Evolutionary conservation across 2,329 filamentous ascomycete genomes (phyloP), one percentile per base, ranked within the genome.

Genomic region (Hypoxylon sp.): DNA sequence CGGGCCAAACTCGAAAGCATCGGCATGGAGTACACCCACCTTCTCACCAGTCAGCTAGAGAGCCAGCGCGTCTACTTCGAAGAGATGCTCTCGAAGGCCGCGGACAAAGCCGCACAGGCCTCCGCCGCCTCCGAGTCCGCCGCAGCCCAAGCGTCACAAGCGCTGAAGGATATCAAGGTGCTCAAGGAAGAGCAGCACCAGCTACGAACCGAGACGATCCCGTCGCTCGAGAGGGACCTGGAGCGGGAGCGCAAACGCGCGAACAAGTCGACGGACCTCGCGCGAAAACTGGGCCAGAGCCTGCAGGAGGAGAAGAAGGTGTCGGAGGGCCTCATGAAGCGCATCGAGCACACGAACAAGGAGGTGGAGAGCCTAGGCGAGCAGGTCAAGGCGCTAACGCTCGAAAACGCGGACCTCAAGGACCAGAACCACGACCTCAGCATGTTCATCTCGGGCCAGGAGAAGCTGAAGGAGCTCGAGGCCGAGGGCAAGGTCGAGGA

Each of bases 1-100:
- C 82, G 90, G 19, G 85, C 85, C 46, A 90, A 90, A 74, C 76
- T 89, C 8, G 87, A 90, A 67, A 92, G 87, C 73, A 96, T 98
- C 75, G 92, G 92, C 28, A 85, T 95, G 69, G 95, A 99, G 79
- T 99, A 98, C 76, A 95, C 94, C 0, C 94, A 97, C 74, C 87
- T 99, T 1, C 86, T 99, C 10, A 96, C 92, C 2, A 94, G 90
- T 62, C 95, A 99, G 74, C 87, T 99, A 2, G 95, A 98, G 75
- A 93, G 90, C 44, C 95, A 99, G 76, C 87, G 95, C 8, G 85
- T 91, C 0, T 99, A 98, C 78, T 99, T 97, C 71, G 94, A 98
- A 76, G 94, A 97, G 70, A 88, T 97, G 76, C 86, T 99, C 54
- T 90, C 89, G 72, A 93, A 96, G 67, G 92, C 93, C 0, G 93